Evolutionary conservation across 2,329 filamentous ascomycete genomes (phyloP).

Genomic region (Botrytis paeoniae): DNA sequence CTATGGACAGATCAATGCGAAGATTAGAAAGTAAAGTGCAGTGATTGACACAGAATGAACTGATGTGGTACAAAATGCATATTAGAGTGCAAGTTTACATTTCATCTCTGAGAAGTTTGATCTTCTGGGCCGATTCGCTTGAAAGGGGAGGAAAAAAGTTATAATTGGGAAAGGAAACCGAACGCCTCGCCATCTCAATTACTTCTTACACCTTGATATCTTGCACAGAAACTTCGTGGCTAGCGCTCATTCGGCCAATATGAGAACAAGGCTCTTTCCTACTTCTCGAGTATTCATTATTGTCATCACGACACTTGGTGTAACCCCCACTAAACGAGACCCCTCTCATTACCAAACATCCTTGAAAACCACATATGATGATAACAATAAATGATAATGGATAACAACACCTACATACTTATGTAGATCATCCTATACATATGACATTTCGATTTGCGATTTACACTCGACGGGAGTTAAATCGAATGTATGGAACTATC

Average conservation of each 20-base stretch:
- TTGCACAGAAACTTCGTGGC: constrained; percentile 6
- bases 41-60: background rate
- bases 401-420: background rate
- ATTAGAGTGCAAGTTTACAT: background rate
- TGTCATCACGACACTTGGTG: background rate
- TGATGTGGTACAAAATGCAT: background rate
- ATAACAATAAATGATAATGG: background rate
- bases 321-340: background rate
- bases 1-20: background rate
- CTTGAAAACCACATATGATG: background rate
- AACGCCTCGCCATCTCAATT: too few relatives aligned
- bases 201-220: background rate
- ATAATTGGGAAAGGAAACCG: background rate
- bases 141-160: background rate
- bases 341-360: background rate
- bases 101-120: background rate
- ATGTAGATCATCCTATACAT: constrained; percentile 5
- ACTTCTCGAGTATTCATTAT: background rate
- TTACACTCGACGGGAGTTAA: background rate
- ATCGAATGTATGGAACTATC: background rate
- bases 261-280: background rate
- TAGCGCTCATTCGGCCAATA: background rate
- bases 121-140: background rate
- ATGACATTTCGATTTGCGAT: constrained; percentile 1
- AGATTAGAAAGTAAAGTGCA: background rate